phyloP scores from a whole-genome alignment of 2,329 filamentous ascomycete genomes.

The Calycina herbarum region DNA sequence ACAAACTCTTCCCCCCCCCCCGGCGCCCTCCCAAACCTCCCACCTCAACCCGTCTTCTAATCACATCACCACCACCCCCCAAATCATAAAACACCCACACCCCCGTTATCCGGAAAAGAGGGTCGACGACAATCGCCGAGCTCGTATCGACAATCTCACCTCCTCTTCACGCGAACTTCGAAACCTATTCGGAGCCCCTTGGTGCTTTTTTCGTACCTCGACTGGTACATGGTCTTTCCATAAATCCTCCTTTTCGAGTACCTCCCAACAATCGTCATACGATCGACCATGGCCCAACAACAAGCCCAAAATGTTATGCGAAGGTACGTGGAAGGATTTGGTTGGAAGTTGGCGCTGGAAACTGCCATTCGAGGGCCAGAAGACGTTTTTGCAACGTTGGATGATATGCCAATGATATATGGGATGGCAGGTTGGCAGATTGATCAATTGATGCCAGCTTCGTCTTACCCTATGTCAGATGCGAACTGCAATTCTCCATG shows the following conservation, averaged over 20 bases:
- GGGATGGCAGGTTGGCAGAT: constrained; percentile 4
- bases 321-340: constrained; percentile 38
- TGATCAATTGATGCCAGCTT: constrained; percentile 4
- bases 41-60: background rate
- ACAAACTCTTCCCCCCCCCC: no score
- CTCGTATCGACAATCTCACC: constrained; percentile 31
- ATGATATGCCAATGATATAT: background rate
- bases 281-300: constrained; percentile 37
- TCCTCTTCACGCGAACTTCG: constrained; percentile 13
- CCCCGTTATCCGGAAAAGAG: constrained; percentile 24
- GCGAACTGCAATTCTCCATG: background rate
- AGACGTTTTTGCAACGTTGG: background rate
- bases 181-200: constrained; percentile 14
- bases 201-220: constrained; percentile 21
- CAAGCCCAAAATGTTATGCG: constrained; percentile 46
- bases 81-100: background rate
- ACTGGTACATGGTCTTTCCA: constrained; percentile 29
- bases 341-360: background rate
- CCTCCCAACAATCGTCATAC: constrained; percentile 18
- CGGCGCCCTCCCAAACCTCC: background rate
- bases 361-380: background rate
- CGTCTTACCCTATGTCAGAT: constrained; percentile 4
- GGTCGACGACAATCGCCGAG: constrained; percentile 21
- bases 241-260: constrained; percentile 8
- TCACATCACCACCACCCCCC: background rate